A percentile compares a stretch with the other conserved stretches of the same genome.
Conservation (phyloP, 1,284 basidiomycete genomes). For the Puccinia horiana region DNA sequence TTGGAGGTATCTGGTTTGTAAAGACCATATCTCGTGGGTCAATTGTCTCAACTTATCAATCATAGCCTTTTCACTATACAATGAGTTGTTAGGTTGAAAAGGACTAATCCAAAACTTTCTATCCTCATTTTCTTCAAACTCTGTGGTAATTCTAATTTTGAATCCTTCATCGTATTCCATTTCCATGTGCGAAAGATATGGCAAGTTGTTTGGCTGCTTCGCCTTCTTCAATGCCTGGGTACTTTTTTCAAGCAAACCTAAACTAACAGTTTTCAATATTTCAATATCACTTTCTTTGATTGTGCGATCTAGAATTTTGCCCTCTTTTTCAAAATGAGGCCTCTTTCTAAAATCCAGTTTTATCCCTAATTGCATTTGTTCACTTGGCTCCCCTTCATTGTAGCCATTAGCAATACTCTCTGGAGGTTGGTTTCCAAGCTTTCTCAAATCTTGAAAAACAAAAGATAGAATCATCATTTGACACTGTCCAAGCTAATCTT, state of each 20-base stretch:
- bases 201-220: background rate
- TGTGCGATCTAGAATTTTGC: background rate
- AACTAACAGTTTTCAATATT: background rate
- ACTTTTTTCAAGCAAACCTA: background rate
- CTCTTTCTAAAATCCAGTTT: background rate
- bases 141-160: background rate
- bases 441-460: background rate
- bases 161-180: background rate
- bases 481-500: background rate
- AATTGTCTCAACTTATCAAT: slow-evolving; percentile 1
- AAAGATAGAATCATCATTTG: background rate
- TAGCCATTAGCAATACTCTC: background rate
- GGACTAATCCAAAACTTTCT: background rate
- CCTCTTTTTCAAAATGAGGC: background rate
- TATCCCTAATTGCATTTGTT: background rate
- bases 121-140: background rate
- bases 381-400: background rate
- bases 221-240: background rate
- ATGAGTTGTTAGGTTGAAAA: background rate
- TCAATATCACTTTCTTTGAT: background rate
- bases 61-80: background rate
- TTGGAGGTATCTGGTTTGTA: background rate
- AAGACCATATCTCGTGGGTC: background rate
- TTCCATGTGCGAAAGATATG: background rate
- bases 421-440: background rate